These are phyloP conservation scores for Candida methanosorbosa DNA, from an alignment of 805 yeast genomes.

Conservation along the genomic window DNA sequence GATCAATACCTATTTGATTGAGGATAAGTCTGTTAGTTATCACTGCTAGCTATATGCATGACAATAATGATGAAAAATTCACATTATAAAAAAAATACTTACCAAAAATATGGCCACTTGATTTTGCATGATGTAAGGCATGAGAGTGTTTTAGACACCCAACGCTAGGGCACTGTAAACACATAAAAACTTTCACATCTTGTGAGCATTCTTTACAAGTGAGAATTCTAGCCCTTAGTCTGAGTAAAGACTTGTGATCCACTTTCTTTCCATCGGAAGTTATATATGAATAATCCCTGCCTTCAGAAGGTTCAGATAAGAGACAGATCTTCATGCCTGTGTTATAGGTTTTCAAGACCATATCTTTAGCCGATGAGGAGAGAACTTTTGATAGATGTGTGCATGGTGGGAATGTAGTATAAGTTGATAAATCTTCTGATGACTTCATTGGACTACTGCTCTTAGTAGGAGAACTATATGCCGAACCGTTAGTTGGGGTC, in stretches of 20 bases:
- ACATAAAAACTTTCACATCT: slow-evolving; percentile 41
- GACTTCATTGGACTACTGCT: slow-evolving; percentile 1
- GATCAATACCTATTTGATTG: slow-evolving; percentile 47
- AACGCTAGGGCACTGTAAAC: slow-evolving; percentile 70
- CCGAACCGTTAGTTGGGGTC: slow-evolving; percentile 8
- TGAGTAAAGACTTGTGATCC: slow-evolving; percentile 29
- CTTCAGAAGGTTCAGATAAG: slow-evolving; percentile 12
- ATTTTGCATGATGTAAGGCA: slow-evolving; percentile 37
- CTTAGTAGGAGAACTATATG: slow-evolving; percentile 1
- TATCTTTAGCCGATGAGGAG: slow-evolving; percentile 38
- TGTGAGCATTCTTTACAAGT: slow-evolving; percentile 43
- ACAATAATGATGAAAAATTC: slow-evolving; percentile 16
- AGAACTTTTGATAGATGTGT: slow-evolving; percentile 39
- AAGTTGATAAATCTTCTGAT: slow-evolving; percentile 12
- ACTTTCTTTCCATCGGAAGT: slow-evolving; percentile 28
- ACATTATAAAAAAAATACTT: slow-evolving; percentile 5
- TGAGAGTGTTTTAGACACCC: slow-evolving; percentile 55
- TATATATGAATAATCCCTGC: slow-evolving; percentile 12
- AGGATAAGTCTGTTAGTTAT: slow-evolving; percentile 10
- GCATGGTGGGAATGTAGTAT: slow-evolving; percentile 35
- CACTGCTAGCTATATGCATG: slow-evolving; percentile 25
- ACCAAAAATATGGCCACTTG: slow-evolving; percentile 46
- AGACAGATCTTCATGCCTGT: slow-evolving; percentile 42
- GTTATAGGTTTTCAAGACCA: slow-evolving; percentile 39
- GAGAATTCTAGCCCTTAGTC: slow-evolving; percentile 34